phyloP scores from a whole-genome alignment of 345 rosid genomes.

The Reutealis trisperma region DNA sequence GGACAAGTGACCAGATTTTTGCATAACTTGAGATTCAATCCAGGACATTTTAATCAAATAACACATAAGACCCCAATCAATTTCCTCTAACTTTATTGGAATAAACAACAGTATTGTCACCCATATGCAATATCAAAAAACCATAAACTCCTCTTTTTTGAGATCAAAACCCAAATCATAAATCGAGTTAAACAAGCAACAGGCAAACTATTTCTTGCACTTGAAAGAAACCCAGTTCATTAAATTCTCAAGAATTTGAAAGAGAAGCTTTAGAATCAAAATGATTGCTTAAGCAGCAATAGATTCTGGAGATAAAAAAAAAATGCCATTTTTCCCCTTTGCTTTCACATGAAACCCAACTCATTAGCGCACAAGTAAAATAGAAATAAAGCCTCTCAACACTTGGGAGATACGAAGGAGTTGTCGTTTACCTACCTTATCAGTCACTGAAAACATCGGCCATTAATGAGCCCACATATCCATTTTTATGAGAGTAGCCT shows the following conservation, averaged over 20 bases:
- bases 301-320: constrained; percentile 26
- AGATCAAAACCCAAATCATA: constrained; percentile 33
- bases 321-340: neutral
- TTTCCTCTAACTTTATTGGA: constrained; percentile 19
- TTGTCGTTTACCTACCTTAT: constrained; percentile 41
- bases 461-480: constrained; percentile 29
- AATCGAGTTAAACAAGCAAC: constrained; percentile 31
- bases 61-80: constrained; percentile 34
- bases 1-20: constrained; percentile 29
- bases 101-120: neutral
- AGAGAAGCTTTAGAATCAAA: constrained; percentile 23
- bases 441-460: constrained; percentile 26
- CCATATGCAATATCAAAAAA: neutral
- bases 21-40: constrained; percentile 36
- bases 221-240: constrained; percentile 32
- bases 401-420: constrained; percentile 23
- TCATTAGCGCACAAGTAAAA: constrained; percentile 18
- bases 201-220: constrained; percentile 32
- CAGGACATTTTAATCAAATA: constrained; percentile 26
- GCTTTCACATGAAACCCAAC: constrained; percentile 14
- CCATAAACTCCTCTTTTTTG: constrained; percentile 8
- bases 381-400: constrained; percentile 15
- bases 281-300: constrained; percentile 37
- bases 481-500: constrained; percentile 19
- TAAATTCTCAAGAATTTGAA: constrained; percentile 20